Conservation (phyloP, 225 moss, liverwort and hornwort genomes). For the Ulota crispa region DNA sequence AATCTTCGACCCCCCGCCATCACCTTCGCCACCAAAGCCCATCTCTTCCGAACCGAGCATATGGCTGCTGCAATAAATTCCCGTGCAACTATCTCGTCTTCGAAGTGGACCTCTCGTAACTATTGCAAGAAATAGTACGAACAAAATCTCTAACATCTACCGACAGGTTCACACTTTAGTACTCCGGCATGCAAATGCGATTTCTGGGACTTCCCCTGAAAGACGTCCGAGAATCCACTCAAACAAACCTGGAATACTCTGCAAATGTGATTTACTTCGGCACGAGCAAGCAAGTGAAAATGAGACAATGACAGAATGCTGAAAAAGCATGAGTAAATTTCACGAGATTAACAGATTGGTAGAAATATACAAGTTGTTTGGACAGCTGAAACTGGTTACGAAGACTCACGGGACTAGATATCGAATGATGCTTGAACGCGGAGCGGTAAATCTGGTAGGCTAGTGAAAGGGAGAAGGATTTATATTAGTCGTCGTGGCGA, state of each 20-base stretch:
- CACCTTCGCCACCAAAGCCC: slow-evolving; percentile 24
- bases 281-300: background rate
- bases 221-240: background rate
- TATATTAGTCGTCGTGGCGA: background rate
- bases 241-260: background rate
- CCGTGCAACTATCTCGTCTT: background rate
- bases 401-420: background rate
- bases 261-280: background rate
- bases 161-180: background rate
- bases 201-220: no score
- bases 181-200: no score
- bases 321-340: no score
- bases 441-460: background rate
- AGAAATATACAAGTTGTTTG: background rate
- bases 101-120: background rate
- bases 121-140: background rate
- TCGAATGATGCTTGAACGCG: background rate
- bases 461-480: background rate
- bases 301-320: background rate
- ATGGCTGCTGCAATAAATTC: background rate
- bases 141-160: background rate
- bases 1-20: slow-evolving; percentile 35
- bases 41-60: background rate
- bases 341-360: background rate
- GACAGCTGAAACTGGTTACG: background rate